These are phyloP conservation scores for Rosa persica DNA, from an alignment of 306 rosid genomes.

Conservation along the genomic window DNA sequence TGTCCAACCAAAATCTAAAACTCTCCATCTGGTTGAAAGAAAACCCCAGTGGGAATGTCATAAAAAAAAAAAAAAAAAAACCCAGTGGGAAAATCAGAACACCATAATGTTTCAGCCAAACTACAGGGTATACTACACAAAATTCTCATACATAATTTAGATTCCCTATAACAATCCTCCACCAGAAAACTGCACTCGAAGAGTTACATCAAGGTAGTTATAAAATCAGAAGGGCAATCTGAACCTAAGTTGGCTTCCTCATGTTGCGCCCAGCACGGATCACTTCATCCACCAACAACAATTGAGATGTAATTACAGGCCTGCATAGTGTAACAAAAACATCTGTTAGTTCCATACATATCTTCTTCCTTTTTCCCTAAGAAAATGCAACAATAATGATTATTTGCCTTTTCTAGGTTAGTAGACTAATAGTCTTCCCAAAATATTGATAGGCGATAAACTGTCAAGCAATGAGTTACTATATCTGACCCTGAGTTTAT, in stretches of 20 bases:
- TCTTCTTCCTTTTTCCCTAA: too few species aligned
- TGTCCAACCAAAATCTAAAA: not conserved
- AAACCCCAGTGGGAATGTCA: not conserved
- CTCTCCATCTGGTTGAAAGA: not conserved
- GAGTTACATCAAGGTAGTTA: not conserved
- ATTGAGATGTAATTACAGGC: constrained; percentile 91
- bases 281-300: constrained; percentile 94
- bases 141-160: not conserved
- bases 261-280: constrained; percentile 96
- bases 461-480: not conserved
- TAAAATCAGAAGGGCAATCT: constrained; percentile 16
- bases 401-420: not conserved
- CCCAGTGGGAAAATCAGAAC: not conserved
- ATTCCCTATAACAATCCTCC: constrained; percentile 6
- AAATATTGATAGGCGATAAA: not conserved
- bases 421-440: not conserved
- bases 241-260: constrained; percentile 72
- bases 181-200: constrained; percentile 8
- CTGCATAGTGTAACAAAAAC: constrained; percentile 39
- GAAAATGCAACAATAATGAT: too few species aligned
- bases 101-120: not conserved
- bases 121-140: not conserved
- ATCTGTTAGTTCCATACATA: not conserved
- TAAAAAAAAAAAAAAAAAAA: too few species aligned
- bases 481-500: constrained; percentile 79